A percentile compares a stretch with the other conserved stretches of the same genome.
Evolutionary conservation across 345 rosid genomes (phyloP).

Genomic region (Brassica nigra): DNA sequence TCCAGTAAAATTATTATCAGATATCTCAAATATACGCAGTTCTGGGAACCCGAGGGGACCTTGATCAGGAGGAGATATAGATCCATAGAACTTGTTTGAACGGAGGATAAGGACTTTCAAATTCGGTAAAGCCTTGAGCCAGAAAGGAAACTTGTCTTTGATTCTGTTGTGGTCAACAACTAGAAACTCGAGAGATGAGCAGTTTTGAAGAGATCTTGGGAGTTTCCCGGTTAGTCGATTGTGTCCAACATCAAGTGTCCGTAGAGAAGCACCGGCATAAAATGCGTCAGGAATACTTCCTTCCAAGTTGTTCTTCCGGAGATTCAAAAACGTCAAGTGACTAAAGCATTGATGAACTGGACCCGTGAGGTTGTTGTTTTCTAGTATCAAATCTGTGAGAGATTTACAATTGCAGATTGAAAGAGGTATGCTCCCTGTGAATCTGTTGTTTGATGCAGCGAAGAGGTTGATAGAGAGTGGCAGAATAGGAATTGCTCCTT

Average conservation of each 20-base stretch:
- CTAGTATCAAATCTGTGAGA: accelerated
- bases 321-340: not conserved
- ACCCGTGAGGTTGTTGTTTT: conserved; percentile 1
- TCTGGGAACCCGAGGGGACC: not conserved
- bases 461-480: not conserved
- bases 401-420: not conserved
- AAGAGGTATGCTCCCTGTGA: not conserved
- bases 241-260: not conserved
- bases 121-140: conserved; percentile 24
- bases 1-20: not conserved
- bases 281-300: not conserved
- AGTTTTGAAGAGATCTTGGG: not conserved
- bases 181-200: not conserved
- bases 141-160: conserved; percentile 10
- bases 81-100: conserved; percentile 10
- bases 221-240: not conserved
- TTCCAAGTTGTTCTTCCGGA: not conserved
- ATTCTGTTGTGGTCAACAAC: not conserved
- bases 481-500: conserved; percentile 4
- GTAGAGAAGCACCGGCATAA: not conserved
- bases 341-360: conserved; percentile 1
- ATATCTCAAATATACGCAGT: not conserved
- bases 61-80: not conserved
- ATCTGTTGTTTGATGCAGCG: not conserved
- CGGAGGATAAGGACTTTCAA: conserved; percentile 15